A percentile compares a stretch with the other conserved stretches of the same genome.
phyloP scores from a whole-genome alignment of 495 filamentous ascomycete species.

The Haplographium delicatum region DNA sequence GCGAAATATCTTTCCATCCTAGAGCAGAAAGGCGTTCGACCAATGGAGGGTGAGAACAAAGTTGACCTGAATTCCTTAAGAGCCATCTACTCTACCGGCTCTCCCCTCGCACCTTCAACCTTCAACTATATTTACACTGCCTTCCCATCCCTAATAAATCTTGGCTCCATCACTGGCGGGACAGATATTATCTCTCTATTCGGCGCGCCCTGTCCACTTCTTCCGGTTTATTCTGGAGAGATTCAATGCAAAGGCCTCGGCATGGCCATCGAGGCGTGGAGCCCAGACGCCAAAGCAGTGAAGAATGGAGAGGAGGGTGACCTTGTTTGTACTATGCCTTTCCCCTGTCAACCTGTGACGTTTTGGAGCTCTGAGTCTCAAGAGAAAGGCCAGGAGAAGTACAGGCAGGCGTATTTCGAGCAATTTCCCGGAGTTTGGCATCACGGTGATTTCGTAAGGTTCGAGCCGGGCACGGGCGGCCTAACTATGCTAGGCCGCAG shows the following conservation, averaged over 20 bases:
- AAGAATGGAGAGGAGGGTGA: conserved; percentile 73
- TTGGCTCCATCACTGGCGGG: conserved; percentile 70
- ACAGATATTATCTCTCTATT: conserved; percentile 93
- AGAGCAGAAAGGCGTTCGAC: conserved; percentile 71
- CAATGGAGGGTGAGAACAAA: conserved; percentile 38
- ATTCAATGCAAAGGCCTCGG: conserved; percentile 87
- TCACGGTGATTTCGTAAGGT: conserved; percentile 86
- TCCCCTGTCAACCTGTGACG: conserved; percentile 82
- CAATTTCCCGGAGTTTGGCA: conserved; percentile 74
- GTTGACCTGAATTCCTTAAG: conserved; percentile 52
- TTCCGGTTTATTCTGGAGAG: conserved; percentile 83
- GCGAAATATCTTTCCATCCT: conserved; percentile 88
- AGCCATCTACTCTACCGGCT: conserved; percentile 91
- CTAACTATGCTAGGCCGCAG: conserved; percentile 68
- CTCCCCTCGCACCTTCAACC: conserved; percentile 85
- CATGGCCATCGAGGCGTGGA: conserved; percentile 80
- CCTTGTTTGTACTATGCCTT: conserved; percentile 79
- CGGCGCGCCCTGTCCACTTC: conserved; percentile 75
- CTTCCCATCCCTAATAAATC: conserved; percentile 56
- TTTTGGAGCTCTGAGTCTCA: conserved; percentile 64
- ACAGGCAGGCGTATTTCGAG: conserved; percentile 80
- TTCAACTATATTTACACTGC: conserved; percentile 83
- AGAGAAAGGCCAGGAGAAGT: neutral
- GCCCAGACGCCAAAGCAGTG: conserved; percentile 50
- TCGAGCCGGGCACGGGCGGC: conserved; percentile 69